Evolutionary conservation across 345 rosid species (phyloP).

Genomic region (Arabidopsis suecica): DNA sequence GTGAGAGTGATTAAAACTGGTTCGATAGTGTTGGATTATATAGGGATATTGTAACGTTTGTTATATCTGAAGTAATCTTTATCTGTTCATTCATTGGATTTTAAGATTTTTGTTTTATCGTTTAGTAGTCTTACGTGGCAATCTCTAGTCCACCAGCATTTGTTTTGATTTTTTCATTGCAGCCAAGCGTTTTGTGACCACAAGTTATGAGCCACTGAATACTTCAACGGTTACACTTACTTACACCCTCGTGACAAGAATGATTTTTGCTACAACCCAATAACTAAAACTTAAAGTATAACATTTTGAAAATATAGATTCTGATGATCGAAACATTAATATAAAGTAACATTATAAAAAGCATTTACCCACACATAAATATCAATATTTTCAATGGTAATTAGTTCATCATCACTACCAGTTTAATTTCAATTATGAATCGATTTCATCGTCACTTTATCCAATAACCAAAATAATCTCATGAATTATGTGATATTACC

Average conservation of each 20-base stretch:
- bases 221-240: background rate
- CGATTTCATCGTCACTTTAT: background rate
- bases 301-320: background rate
- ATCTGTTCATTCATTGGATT: constrained; percentile 58
- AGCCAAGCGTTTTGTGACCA: constrained; percentile 32
- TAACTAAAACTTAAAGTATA: background rate
- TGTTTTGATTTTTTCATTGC: constrained; percentile 4
- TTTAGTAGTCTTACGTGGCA: constrained; percentile 46
- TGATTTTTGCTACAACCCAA: background rate
- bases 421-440: background rate
- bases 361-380: background rate
- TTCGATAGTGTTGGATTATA: constrained; percentile 37
- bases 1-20: constrained; percentile 31
- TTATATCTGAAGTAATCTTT: constrained; percentile 57
- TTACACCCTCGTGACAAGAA: background rate
- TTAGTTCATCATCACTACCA: background rate
- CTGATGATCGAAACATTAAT: background rate
- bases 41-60: constrained; percentile 31
- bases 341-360: background rate
- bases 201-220: background rate
- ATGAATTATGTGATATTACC: background rate
- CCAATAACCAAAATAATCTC: background rate
- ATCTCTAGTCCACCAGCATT: constrained; percentile 48
- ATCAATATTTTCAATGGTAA: background rate
- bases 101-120: constrained; percentile 52